Base-by-base conservation (phyloP, 208 protist species). In the Leishmania turanica region DNA sequence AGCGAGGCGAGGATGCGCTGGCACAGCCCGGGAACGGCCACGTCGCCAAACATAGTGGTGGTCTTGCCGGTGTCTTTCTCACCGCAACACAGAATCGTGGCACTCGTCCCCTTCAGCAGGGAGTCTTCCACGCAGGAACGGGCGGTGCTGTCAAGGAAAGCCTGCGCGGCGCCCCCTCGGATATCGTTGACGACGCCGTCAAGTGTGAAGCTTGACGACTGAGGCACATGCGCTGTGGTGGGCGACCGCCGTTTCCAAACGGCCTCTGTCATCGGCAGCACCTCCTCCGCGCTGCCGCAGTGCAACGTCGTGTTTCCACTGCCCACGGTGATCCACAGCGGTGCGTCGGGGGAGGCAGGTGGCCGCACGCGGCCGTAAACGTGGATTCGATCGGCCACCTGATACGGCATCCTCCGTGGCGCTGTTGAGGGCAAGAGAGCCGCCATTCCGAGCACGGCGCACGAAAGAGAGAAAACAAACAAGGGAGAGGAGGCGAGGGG, bases 51-150 rank as follows among this genome's bases (percentile, higher is more conserved):
- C 53, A 95, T 66, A 3, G 94, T 98, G 78, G 91, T 94, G 3
- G 87, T 95, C 74, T 97, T 96, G n/a, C 93, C 96, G 0, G 92
- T 87, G 3, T 89, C 89, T 47, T 88, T 84, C 75, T 94, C 91
- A 0, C 96, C 95, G 72, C 90, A 96, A 77, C 89, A 95, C 53
- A 98, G 51, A 27, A 97, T 58, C 37, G 94, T 97, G 37, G 88
- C 93, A 51, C 87, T 94, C 21, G 83, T 85, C 75, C 79, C 89
- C 19, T 76, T 69, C 40, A 90, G 54, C 74, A 88, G 49, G 3
- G 73, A 79, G 24, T 78, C 87, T 4, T 70, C 76, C 62, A 88
- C 83, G 74, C 91, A 82, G 21, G 89, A 31, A 6, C 80, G 83
- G 3, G 84, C 73, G 3, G 77, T 82, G 34, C 76, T 68, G 19